These are phyloP conservation scores for Russula olivacea DNA, from an alignment of 768 basidiomycete genomes.

Conservation along the genomic window DNA sequence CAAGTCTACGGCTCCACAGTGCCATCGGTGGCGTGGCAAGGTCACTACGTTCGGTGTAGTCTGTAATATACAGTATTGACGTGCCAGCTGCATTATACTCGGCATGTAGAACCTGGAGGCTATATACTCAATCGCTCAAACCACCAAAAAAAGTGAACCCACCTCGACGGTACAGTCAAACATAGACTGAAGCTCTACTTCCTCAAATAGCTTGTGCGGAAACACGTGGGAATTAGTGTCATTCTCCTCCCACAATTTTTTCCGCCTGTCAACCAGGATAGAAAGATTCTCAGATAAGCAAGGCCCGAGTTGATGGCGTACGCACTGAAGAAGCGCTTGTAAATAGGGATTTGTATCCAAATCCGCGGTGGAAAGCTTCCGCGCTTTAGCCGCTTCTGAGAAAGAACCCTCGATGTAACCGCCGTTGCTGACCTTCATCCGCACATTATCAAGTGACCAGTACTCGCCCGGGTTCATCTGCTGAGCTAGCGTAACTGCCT, in stretches of 20 bases:
- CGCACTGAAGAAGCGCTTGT: conserved; percentile 20
- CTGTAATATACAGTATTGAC: conserved; percentile 21
- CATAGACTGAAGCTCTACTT: conserved; percentile 12
- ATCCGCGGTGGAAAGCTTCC: conserved; percentile 16
- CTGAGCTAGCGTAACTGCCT: conserved; percentile 16
- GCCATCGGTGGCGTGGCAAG: conserved; percentile 10
- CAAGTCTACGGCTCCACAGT: conserved; percentile 9
- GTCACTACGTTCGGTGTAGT: conserved; percentile 21
- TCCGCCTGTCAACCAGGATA: conserved; percentile 15
- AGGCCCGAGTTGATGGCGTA: neutral
- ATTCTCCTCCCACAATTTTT: conserved; percentile 24
- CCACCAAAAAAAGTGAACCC: neutral
- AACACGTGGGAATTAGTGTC: conserved; percentile 22
- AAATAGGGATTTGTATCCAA: conserved; percentile 8
- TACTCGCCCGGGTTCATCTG: conserved; percentile 25
- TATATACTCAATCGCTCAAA: neutral
- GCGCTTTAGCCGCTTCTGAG: conserved; percentile 18
- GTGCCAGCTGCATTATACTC: conserved; percentile 12
- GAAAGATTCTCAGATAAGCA: neutral
- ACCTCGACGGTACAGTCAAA: conserved; percentile 26
- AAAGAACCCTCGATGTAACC: conserved; percentile 23
- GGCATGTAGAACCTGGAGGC: conserved; percentile 18
- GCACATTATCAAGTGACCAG: conserved; percentile 24
- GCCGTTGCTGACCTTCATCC: conserved; percentile 14
- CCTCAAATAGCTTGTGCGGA: conserved; percentile 20